A percentile compares a stretch with the other conserved stretches of the same genome.
phyloP scores from a whole-genome alignment of 768 basidiomycete genomes.

The Lactifluus pinguis region DNA sequence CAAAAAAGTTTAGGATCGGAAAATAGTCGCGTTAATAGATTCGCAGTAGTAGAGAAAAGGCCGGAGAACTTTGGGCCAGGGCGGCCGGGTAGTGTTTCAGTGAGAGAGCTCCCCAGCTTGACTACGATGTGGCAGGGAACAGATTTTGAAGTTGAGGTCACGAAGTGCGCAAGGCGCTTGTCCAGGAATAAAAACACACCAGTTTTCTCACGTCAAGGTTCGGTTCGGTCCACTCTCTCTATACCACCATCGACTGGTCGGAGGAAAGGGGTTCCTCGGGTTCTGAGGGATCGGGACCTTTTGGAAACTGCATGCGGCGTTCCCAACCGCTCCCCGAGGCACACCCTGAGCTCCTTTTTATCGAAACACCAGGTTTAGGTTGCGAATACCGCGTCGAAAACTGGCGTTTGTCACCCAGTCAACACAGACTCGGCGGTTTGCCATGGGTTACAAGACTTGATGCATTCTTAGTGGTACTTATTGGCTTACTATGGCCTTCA shows the following conservation, averaged over 20 bases:
- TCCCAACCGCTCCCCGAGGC: slow-evolving; percentile 30
- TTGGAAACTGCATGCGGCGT: slow-evolving; percentile 27
- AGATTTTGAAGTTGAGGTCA: not conserved
- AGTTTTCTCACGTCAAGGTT: slow-evolving; percentile 7
- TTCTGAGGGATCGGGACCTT: slow-evolving; percentile 4
- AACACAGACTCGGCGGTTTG: slow-evolving; percentile 27
- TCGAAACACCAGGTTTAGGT: slow-evolving; percentile 35
- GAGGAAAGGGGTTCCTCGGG: not conserved
- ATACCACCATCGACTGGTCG: not conserved
- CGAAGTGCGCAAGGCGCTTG: not conserved
- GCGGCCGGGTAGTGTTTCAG: not conserved
- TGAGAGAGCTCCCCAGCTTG: slow-evolving; percentile 5
- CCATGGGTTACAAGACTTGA: slow-evolving; percentile 32
- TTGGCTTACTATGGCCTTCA: slow-evolving; percentile 21
- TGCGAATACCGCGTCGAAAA: slow-evolving; percentile 56
- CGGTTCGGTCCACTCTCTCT: slow-evolving; percentile 27
- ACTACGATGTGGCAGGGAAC: not conserved
- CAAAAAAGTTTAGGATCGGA: slow-evolving; percentile 56
- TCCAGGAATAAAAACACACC: no score
- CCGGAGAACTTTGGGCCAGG: not conserved
- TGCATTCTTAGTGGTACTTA: slow-evolving; percentile 24
- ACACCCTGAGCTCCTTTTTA: slow-evolving; percentile 45
- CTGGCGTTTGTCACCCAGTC: slow-evolving; percentile 37
- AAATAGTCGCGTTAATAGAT: slow-evolving; percentile 30
- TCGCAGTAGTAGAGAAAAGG: not conserved